Evolutionary conservation across 2,329 filamentous ascomycete species (phyloP), one percentile per base, ranked within the genome.

Genomic region (Hypoxylon sp.): DNA sequence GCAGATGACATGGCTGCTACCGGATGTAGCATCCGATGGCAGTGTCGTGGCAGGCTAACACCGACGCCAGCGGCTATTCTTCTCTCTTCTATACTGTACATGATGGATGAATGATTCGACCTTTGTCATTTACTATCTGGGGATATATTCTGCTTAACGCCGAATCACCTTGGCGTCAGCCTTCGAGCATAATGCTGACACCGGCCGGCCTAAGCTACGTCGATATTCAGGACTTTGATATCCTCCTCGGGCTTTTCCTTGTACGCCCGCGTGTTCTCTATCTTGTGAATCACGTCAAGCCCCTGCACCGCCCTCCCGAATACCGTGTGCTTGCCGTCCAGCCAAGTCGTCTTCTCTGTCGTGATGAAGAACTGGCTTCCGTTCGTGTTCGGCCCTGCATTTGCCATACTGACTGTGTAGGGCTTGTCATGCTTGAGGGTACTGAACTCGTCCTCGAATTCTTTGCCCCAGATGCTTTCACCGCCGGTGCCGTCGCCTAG

Each of bases 361-460:
- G 95, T 99, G 66, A 99, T 97, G 70, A 99, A 99, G 74, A 99
- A 99, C 74, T 99, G 95, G 70, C 90, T 95, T 11, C 90, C 95
- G 72, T 99, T 99, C 29, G 93, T 97, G 69, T 94, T 92, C 0
- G 92, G 92, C 0, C 95, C 95, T 0, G 95, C 94, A 74, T 99
- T 99, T 10, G 95, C 95, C 95, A 99, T 99, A 73, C 91, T 96
- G 55, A 98, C 82, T 0, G 93, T 98, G 73, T 97, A 99, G 1
- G 95, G 90, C 77, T 95, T 96, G 78, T 99, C 95, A 71, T 99
- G 95, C 73, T 89, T 91, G 60, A 99, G 77, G 15, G 86, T 89
- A 67, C 90, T 92, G 67, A 99, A 97, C 74, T 99, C 95, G 71
- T 99, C 95, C 69, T 89, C 90, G 69, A 97, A 97, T 66, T 95